Percentiles rank a stretch among this genome's conserved stretches.
phyloP scores from a whole-genome alignment of 352 stramenopile species.

The Phytopythium kandeliae region DNA sequence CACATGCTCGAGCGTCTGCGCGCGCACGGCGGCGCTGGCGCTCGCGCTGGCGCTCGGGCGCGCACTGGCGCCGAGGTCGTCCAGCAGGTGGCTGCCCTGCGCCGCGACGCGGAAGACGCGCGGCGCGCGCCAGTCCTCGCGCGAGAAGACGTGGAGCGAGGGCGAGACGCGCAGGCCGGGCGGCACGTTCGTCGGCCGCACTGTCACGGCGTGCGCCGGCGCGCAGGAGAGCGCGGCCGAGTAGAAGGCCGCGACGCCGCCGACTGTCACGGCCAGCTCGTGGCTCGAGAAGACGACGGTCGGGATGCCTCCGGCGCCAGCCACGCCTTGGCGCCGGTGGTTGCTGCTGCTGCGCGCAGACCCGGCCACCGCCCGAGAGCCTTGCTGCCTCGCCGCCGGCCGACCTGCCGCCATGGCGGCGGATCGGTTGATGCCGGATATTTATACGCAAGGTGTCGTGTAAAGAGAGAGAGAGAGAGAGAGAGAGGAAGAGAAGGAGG shows the following conservation, averaged over 20 bases:
- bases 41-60: too few species aligned
- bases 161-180: slow-evolving; percentile 45
- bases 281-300: slow-evolving; percentile 34
- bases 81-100: slow-evolving; percentile 16
- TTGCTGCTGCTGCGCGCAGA: too few species aligned
- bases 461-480: too few species aligned
- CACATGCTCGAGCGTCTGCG: slow-evolving; percentile 41
- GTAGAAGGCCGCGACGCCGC: slow-evolving; percentile 47
- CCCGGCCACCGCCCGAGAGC: too few species aligned
- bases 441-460: too few species aligned
- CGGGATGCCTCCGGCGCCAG: slow-evolving; percentile 8
- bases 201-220: slow-evolving; percentile 37
- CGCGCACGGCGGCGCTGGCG: too few species aligned
- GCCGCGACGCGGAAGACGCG: slow-evolving; percentile 49
- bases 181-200: slow-evolving; percentile 38
- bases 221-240: slow-evolving; percentile 33
- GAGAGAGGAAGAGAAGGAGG: too few species aligned
- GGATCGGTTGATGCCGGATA: too few species aligned
- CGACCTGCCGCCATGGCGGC: too few species aligned
- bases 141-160: slow-evolving; percentile 37
- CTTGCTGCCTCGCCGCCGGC: too few species aligned
- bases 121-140: slow-evolving; percentile 36
- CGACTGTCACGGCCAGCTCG: slow-evolving; percentile 32
- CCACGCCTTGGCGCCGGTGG: too few species aligned
- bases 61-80: slow-evolving; percentile 19